phyloP scores from a whole-genome alignment of 2,329 filamentous ascomycete genomes.

The Cercospora beticola region DNA sequence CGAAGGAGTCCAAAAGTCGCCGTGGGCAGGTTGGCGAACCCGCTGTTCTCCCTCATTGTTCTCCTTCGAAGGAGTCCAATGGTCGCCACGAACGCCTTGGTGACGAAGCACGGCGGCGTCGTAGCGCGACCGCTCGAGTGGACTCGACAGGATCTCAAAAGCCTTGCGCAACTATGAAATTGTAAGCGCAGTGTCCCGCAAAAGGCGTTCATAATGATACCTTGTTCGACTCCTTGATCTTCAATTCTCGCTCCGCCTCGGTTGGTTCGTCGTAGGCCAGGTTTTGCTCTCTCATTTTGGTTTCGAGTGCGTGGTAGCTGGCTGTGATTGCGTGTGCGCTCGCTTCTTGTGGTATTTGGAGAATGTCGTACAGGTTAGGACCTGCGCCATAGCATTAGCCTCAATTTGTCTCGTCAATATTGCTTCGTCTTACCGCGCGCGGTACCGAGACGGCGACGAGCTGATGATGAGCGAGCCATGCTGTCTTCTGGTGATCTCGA shows the following conservation, averaged over 20 bases:
- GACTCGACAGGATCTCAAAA: background rate
- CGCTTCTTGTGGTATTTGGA: slow-evolving; percentile 10
- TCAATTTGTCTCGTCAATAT: background rate
- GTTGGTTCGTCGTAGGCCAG: slow-evolving; percentile 15
- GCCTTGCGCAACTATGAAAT: background rate
- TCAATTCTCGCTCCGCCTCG: background rate
- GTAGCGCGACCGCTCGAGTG: background rate
- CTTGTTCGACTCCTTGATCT: background rate
- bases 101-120: background rate
- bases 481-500: background rate
- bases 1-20: background rate
- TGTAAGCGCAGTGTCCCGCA: too few relatives aligned
- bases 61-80: background rate
- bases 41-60: background rate
- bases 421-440: background rate
- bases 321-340: background rate
- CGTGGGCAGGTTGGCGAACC: background rate
- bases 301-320: background rate
- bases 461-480: background rate
- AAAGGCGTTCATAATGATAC: too few relatives aligned
- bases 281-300: background rate
- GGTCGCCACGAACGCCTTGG: background rate
- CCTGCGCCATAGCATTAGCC: background rate
- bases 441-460: background rate
- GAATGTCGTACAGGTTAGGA: slow-evolving; percentile 1